Evolutionary conservation across 345 rosid genomes (phyloP).

Genomic region (Citrus reticulata): DNA sequence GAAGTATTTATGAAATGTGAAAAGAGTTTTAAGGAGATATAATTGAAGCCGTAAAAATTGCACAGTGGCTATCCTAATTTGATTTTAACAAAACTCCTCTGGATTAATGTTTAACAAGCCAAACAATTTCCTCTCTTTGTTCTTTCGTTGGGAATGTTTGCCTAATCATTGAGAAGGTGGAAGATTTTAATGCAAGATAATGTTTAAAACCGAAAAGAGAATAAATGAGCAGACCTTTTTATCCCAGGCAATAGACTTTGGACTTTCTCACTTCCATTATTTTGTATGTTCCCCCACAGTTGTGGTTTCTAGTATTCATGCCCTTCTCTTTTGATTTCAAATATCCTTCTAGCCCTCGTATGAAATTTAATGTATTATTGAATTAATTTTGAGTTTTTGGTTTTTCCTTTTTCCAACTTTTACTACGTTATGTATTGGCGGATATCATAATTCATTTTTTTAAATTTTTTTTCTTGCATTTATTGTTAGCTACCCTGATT

Average conservation of each 20-base stretch:
- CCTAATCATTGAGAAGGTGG: not conserved
- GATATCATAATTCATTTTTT: not conserved
- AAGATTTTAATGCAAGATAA: not conserved
- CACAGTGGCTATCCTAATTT: not conserved
- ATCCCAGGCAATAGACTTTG: not conserved
- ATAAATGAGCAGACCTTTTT: not conserved
- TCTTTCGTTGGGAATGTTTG: not conserved
- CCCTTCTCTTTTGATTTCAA: not conserved
- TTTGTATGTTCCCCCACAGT: not conserved
- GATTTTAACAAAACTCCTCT: not conserved
- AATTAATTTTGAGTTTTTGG: not conserved
- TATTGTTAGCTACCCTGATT: not conserved
- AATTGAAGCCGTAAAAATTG: not conserved
- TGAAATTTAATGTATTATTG: not conserved
- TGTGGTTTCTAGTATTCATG: not conserved
- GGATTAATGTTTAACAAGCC: not conserved
- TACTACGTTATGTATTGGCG: not conserved
- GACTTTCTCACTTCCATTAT: not conserved
- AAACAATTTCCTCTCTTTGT: not conserved
- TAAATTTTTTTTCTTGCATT: not conserved
- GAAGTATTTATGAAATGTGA: not conserved
- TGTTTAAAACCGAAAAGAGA: not conserved
- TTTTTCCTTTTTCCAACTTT: not conserved
- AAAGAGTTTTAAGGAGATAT: not conserved
- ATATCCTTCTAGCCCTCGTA: not conserved